Percentiles rank a stretch among this genome's conserved stretches.
Conservation (phyloP, 192 early-diverging fungal species). For the Coemansia sp. region DNA sequence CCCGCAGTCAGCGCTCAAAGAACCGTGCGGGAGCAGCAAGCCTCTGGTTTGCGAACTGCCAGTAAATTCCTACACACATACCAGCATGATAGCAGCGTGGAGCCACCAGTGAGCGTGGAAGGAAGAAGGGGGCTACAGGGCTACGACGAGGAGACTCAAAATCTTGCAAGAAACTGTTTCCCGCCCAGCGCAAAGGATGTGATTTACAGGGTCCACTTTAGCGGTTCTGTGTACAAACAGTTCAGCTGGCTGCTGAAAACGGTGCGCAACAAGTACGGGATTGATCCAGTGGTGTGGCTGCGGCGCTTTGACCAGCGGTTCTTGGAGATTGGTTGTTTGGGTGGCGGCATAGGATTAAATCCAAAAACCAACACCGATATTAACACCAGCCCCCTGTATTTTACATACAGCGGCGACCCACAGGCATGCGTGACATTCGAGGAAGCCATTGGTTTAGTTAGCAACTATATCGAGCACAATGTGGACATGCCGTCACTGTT, state of each 20-base stretch:
- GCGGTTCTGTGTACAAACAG: slow-evolving; percentile 16
- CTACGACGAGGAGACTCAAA: neutral
- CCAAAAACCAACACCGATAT: neutral
- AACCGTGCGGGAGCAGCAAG: neutral
- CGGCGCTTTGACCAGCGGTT: slow-evolving; percentile 30
- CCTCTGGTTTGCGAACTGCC: neutral
- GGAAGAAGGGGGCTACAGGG: too few species aligned
- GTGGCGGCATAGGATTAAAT: neutral
- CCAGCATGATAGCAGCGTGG: too few species aligned
- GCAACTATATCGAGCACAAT: slow-evolving; percentile 3
- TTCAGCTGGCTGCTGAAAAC: slow-evolving; percentile 23
- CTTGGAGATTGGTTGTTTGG: slow-evolving; percentile 13
- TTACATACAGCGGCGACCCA: neutral
- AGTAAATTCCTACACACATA: too few species aligned
- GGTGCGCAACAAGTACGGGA: slow-evolving; percentile 8
- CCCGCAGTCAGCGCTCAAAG: neutral
- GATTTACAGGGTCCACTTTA: slow-evolving; percentile 23
- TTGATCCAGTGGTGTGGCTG: slow-evolving; percentile 12
- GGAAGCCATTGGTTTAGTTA: neutral
- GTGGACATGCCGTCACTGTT: neutral
- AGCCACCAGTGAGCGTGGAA: too few species aligned
- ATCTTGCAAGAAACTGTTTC: slow-evolving; percentile 4
- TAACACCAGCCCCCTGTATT: neutral
- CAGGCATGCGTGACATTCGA: slow-evolving; percentile 9
- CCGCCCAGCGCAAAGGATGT: slow-evolving; percentile 13